Evolutionary conservation across 2,329 filamentous ascomycete genomes (phyloP).

Genomic region (Calonectria pteridis): DNA sequence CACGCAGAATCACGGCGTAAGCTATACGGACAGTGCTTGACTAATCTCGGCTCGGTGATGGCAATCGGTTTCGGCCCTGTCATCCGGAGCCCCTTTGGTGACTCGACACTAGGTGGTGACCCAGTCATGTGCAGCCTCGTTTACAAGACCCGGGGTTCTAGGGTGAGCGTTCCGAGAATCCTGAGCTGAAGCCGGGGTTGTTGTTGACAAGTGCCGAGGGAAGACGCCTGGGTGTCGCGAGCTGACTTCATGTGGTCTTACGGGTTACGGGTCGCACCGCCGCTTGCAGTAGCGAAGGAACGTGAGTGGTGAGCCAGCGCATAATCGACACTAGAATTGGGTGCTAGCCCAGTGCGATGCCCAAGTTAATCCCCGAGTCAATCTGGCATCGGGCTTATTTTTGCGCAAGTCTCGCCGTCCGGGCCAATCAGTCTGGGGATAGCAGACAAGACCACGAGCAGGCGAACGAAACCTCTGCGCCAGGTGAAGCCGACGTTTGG

Average conservation of each 20-base stretch:
- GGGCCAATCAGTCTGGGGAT: background rate
- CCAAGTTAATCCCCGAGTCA: background rate
- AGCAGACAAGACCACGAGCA: background rate
- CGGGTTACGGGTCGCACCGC: slow-evolving; percentile 4
- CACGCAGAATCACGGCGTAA: background rate
- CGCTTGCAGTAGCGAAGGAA: background rate
- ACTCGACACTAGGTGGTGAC: background rate
- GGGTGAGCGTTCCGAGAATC: slow-evolving; percentile 4
- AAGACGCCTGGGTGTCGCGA: slow-evolving; percentile 10
- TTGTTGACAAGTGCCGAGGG: slow-evolving; percentile 28
- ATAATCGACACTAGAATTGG: background rate
- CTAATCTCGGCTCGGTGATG: slow-evolving; percentile 20
- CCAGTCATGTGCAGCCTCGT: slow-evolving; percentile 22
- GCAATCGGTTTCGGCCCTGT: slow-evolving; percentile 33
- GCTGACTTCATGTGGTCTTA: slow-evolving; percentile 18
- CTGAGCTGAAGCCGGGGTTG: slow-evolving; percentile 1
- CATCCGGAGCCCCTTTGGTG: slow-evolving; percentile 34
- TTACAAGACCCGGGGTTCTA: background rate
- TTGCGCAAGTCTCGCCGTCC: slow-evolving; percentile 15
- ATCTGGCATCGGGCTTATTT: slow-evolving; percentile 21
- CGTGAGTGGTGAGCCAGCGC: background rate
- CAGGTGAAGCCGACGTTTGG: background rate
- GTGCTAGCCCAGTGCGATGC: background rate
- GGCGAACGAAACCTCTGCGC: background rate
- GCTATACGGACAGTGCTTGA: background rate